These are phyloP conservation scores for Serendipita vermifera DNA, from an alignment of 768 basidiomycete genomes.

Conservation along the genomic window DNA sequence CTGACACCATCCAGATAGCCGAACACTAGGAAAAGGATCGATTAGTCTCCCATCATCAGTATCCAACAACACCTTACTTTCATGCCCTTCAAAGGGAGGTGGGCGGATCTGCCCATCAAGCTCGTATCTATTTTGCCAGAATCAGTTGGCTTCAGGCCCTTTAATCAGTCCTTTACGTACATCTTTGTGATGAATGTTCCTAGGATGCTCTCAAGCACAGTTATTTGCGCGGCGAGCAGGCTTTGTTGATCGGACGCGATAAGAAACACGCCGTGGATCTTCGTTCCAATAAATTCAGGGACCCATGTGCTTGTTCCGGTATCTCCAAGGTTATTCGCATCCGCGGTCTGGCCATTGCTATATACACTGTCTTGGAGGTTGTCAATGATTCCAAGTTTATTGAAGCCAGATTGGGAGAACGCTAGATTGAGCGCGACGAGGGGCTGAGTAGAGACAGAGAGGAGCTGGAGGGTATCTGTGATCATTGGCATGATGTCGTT, in stretches of 20 bases:
- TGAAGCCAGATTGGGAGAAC: conserved; percentile 17
- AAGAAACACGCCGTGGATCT: conserved; percentile 38
- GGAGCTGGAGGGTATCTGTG: conserved; percentile 6
- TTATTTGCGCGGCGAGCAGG: conserved; percentile 21
- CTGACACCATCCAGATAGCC: conserved; percentile 24
- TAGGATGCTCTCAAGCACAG: conserved; percentile 19
- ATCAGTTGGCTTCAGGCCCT: too few species aligned
- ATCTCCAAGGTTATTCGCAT: conserved; percentile 18
- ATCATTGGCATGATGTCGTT: not conserved
- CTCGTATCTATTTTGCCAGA: too few species aligned
- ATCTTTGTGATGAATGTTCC: conserved; percentile 31
- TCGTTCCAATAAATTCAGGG: conserved; percentile 17
- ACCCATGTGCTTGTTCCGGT: conserved; percentile 15
- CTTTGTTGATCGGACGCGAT: conserved; percentile 34
- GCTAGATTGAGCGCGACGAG: conserved; percentile 18
- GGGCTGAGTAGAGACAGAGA: conserved; percentile 13
- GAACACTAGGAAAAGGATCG: conserved; percentile 13
- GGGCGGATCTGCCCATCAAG: conserved; percentile 27
- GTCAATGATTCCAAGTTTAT: conserved; percentile 17
- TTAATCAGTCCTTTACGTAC: too few species aligned
- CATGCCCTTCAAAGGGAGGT: conserved; percentile 19
- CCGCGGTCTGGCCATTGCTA: conserved; percentile 15
- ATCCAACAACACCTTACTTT: conserved; percentile 16
- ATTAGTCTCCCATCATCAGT: not conserved
- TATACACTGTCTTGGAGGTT: conserved; percentile 16